Percentiles rank a stretch among this genome's conserved stretches.
These are phyloP conservation scores for Lathyrus tuberosus DNA, from an alignment of 306 rosid genomes.

Conservation along the genomic window DNA sequence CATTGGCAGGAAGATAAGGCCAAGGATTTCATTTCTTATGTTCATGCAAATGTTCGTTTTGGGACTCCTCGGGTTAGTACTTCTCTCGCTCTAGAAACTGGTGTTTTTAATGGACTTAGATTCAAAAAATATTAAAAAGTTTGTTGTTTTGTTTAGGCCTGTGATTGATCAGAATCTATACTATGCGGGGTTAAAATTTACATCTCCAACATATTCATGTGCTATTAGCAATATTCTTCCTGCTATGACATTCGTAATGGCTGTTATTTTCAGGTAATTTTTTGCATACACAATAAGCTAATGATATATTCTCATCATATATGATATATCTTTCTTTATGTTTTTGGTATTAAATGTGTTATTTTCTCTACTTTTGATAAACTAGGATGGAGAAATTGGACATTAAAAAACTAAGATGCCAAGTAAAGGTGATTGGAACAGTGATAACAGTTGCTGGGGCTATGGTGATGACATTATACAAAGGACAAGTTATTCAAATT, in stretches of 20 bases:
- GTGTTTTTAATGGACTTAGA: no score
- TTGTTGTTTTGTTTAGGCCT: slow-evolving; percentile 53
- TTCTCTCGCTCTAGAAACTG: not conserved
- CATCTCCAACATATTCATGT: slow-evolving; percentile 88
- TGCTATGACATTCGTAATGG: slow-evolving; percentile 90
- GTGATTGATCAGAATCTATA: slow-evolving; percentile 91
- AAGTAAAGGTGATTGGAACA: slow-evolving; percentile 85
- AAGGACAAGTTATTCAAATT: slow-evolving; percentile 71
- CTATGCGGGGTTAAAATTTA: slow-evolving; percentile 80
- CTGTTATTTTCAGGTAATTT: slow-evolving; percentile 73
- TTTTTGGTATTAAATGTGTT: slow-evolving; percentile 30
- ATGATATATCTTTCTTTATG: not conserved
- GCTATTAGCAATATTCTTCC: slow-evolving; percentile 93
- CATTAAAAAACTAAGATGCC: slow-evolving; percentile 60
- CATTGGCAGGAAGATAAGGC: slow-evolving; percentile 74
- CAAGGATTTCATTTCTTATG: slow-evolving; percentile 68
- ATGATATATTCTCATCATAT: not conserved
- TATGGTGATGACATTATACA: slow-evolving; percentile 92
- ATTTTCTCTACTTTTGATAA: not conserved
- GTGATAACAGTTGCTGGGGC: slow-evolving; percentile 80
- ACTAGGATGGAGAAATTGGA: slow-evolving; percentile 83
- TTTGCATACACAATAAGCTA: not conserved
- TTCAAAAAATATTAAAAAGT: no score
- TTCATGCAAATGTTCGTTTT: slow-evolving; percentile 73
- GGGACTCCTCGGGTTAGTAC: slow-evolving; percentile 90